phyloP scores from a whole-genome alignment of 805 yeast genomes.

The Metschnikowia proteae region DNA sequence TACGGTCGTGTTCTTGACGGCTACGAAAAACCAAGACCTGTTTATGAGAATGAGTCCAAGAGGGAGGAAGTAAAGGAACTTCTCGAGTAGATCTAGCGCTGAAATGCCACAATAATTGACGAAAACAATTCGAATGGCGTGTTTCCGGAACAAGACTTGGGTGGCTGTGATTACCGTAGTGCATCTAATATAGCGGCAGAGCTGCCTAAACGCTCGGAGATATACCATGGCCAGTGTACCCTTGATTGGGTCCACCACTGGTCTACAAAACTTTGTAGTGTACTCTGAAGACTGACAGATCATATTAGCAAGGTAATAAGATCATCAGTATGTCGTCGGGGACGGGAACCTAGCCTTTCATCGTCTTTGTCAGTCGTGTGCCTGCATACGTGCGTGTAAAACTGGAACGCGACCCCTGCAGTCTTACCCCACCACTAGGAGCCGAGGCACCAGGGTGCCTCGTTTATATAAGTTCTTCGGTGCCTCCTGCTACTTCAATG shows the following conservation, averaged over 20 bases:
- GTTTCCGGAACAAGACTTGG: too few species aligned
- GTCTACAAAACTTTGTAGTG: too few species aligned
- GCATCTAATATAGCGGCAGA: too few species aligned
- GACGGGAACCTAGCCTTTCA: neutral
- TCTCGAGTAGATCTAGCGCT: neutral
- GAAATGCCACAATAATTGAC: too few species aligned
- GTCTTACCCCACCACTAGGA: neutral
- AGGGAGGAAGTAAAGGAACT: neutral
- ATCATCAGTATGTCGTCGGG: too few species aligned
- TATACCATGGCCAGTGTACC: too few species aligned
- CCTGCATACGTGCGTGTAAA: neutral
- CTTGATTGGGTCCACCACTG: too few species aligned
- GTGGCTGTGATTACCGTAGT: too few species aligned
- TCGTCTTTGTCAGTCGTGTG: neutral
- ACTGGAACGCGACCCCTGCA: neutral
- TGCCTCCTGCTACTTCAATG: neutral
- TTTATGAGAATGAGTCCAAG: slow-evolving; percentile 21
- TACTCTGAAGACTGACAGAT: too few species aligned
- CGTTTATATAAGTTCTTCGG: neutral
- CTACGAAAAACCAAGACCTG: slow-evolving; percentile 46
- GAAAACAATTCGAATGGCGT: too few species aligned
- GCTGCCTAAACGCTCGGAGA: too few species aligned
- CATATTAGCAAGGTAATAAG: too few species aligned
- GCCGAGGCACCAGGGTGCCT: neutral
- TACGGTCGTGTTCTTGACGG: slow-evolving; percentile 46